Conservation (phyloP, 371 early-diverging fungal genomes). For the Thermomucor indicae-seudaticae region DNA sequence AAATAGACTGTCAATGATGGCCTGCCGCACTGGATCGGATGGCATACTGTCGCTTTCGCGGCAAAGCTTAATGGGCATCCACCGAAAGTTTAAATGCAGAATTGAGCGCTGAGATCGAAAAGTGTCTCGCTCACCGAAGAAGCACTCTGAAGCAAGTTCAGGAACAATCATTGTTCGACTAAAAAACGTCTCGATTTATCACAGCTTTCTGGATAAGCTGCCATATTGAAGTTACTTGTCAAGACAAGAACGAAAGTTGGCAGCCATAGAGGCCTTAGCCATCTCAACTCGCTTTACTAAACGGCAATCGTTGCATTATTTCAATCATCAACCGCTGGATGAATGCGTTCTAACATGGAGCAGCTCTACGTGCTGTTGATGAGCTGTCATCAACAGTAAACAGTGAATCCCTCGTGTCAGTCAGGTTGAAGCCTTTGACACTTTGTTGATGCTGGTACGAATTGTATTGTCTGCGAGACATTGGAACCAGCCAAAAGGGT, state of each 20-base stretch:
- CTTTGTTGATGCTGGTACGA: not conserved
- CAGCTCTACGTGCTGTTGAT: too few relatives aligned
- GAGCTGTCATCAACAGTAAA: too few relatives aligned
- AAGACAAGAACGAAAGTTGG: too few relatives aligned
- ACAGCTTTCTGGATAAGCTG: not conserved
- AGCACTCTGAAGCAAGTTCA: not conserved
- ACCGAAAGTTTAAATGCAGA: not conserved
- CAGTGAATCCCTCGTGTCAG: too few relatives aligned
- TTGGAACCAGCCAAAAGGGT: too few relatives aligned
- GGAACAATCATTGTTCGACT: not conserved
- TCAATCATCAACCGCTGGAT: too few relatives aligned
- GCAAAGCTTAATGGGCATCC: not conserved
- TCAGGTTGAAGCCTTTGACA: too few relatives aligned
- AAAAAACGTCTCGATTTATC: not conserved
- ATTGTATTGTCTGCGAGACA: not conserved
- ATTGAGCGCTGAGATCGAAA: not conserved
- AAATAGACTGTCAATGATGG: constrained; percentile 36
- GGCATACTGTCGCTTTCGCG: not conserved
- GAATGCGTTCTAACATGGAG: too few relatives aligned
- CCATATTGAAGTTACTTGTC: too few relatives aligned
- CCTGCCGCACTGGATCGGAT: constrained; percentile 35
- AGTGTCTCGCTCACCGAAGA: not conserved
- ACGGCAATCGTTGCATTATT: too few relatives aligned
- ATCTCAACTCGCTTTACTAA: too few relatives aligned
- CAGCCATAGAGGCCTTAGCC: too few relatives aligned